Evolutionary conservation across 306 rosid species (phyloP), one percentile per base, ranked within the genome.

Genomic region (Quercus robur): DNA sequence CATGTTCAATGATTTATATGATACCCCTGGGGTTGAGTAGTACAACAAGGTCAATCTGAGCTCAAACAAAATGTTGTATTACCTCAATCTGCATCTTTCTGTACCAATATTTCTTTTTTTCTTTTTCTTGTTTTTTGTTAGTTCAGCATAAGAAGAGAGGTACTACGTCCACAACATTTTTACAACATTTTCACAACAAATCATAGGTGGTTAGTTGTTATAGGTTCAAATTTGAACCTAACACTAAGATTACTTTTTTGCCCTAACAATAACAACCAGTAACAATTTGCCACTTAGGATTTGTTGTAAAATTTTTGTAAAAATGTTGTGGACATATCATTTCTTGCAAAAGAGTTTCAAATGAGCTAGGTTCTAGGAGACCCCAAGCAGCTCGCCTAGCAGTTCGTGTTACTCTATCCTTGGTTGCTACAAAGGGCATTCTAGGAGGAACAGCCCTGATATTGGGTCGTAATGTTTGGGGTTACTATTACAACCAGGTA

Each of bases 21-120:
- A 75, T 88, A 83, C 87, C 91, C 9, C 84, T 85, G 41, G 91
- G 87, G 56, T 77, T 88, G 31, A 73, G 84, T n/a, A 78, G 84
- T 63, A 80, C 86, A 46, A 73, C 56, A 17, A 85, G 91, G 91
- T 87, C 59, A 80, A 76, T 71, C 51, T 38, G 20, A 1, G 6
- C 12, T 12, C 30, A 11, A 69, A 3, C 18, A 17, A 3, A 31
- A 28, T 26, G 20, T 5, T 7, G 21, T 20, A 46, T 46, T n/a
- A 6, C 23, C 28, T 52, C 67, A 17, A 9, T 25, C 9, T 33
- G 38, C 14, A 7, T n/a, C 9, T 10, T 30, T 17, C 54, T 9
- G 15, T 56, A 23, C 14, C 14, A 55, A 10, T 5, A n/a, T 20
- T 2, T 54, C 18, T 8, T 44, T 11, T 5, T 9, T 13, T 26